Base-by-base conservation (phyloP, 2,329 filamentous ascomycete species). In the Cladophialophora carrionii region DNA sequence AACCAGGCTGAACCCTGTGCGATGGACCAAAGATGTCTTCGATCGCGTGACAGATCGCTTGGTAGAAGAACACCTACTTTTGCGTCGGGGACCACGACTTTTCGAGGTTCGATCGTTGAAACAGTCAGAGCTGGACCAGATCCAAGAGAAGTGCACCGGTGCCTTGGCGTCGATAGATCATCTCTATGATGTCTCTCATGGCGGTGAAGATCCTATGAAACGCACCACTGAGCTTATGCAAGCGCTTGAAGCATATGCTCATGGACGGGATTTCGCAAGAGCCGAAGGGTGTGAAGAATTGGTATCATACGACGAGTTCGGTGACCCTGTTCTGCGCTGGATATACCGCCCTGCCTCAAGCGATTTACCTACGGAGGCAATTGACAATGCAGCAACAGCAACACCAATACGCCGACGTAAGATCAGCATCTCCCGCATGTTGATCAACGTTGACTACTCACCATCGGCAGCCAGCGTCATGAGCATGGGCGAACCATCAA, bases 371-470 rank as follows among this genome's bases (percentile, higher is more conserved):
- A 10, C 48, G 17, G 22, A 48, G 17, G 24, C 20, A 22, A 34
- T 26, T 3, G 26, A 41, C 7, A 43, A 51, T 3, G 22, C 22
- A 31, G 34, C 29, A 26, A 31, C 59, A 17, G 46, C 24, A 41
- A 62, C 63, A 31, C 57, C 61, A 9, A 20, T 49, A 32, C 64
- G 58, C 52, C 62, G 64, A 31, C 66, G 68, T 14, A 70, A 67
- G 56, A 59, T 65, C 56, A 70, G 68, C 53, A 64, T 70, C 57
- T 70, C 68, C 8, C 61, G 58, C 22, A 57, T 56, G 20, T 31
- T 70, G 34, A 63, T 70, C 29, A 55, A 62, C 14, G 61, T 70
- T 41, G 68, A 68, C 48, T 32, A 61, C 31, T 65, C 67, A 46
- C 54, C 65, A 3, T 66, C 66, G 20, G 56, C 41, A 26, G 49